A percentile compares a stretch with the other conserved stretches of the same genome.
Evolutionary conservation across 345 rosid species (phyloP).

Genomic region (Xanthoceras sorbifolium): DNA sequence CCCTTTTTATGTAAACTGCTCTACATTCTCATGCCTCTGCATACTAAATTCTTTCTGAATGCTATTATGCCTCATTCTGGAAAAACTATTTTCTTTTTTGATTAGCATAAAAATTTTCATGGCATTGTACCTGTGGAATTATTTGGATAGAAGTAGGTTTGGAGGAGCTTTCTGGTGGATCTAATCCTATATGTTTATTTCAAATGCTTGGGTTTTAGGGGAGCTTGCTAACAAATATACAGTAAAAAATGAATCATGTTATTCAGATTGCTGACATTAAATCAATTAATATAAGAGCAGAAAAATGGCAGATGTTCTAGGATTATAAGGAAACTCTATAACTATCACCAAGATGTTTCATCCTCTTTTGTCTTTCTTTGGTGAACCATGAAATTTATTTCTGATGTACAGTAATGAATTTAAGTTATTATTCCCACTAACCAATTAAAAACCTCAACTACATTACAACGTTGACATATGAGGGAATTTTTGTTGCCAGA

Average conservation of each 20-base stretch:
- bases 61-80: not conserved
- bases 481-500: slow-evolving; percentile 37
- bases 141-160: not conserved
- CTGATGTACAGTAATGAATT: not conserved
- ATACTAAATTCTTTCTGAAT: not conserved
- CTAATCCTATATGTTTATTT: not conserved
- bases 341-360: not conserved
- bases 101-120: not conserved
- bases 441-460: not conserved
- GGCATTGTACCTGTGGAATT: not conserved
- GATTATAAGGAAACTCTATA: not conserved
- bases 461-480: slow-evolving; percentile 5
- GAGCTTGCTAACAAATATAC: not conserved
- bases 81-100: not conserved
- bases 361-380: not conserved
- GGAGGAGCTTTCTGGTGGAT: not conserved
- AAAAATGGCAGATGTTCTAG: not conserved
- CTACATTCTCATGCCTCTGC: not conserved
- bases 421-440: not conserved
- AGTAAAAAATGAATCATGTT: not conserved
- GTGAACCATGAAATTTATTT: not conserved
- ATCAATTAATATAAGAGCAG: not conserved
- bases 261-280: not conserved
- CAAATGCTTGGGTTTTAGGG: not conserved
- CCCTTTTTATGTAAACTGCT: not conserved